Evolutionary conservation across 257 asterid species (phyloP).

Genomic region (Fraxinus americana): DNA sequence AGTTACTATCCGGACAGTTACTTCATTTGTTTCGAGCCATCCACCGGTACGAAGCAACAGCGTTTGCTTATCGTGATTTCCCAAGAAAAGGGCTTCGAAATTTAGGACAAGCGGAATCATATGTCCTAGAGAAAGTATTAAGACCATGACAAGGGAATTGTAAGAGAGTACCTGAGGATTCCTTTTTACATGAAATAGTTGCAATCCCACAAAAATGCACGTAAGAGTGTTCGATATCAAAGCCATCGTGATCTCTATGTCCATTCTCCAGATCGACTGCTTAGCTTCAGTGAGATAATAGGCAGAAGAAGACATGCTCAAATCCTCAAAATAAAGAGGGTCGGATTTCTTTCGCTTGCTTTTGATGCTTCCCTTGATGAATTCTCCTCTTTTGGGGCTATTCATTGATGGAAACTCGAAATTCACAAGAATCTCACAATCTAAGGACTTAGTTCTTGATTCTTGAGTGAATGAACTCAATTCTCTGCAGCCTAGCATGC

Average conservation of each 20-base stretch:
- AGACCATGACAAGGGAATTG: constrained; percentile 55
- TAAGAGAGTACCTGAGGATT: constrained; percentile 47
- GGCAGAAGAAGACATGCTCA: constrained; percentile 37
- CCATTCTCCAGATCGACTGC: constrained; percentile 66
- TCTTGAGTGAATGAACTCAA: constrained; percentile 5
- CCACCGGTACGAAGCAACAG: constrained; percentile 31
- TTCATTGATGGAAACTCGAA: constrained; percentile 41
- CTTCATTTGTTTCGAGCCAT: constrained; percentile 66
- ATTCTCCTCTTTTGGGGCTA: constrained; percentile 2
- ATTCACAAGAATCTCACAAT: constrained; percentile 57
- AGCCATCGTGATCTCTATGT: constrained; percentile 62
- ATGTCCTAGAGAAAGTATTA: constrained; percentile 55
- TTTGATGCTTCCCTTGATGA: constrained; percentile 42
- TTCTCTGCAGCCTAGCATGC: constrained; percentile 77
- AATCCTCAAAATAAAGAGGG: constrained; percentile 44
- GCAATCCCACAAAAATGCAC: constrained; percentile 51
- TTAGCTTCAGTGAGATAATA: constrained; percentile 22
- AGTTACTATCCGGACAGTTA: constrained; percentile 52
- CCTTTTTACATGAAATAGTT: constrained; percentile 53
- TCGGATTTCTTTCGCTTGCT: constrained; percentile 50
- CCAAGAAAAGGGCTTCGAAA: constrained; percentile 52
- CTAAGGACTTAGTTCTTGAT: constrained; percentile 19
- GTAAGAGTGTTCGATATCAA: constrained; percentile 55
- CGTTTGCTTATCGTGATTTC: constrained; percentile 24
- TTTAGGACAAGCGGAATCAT: constrained; percentile 67